phyloP scores from a whole-genome alignment of 768 basidiomycete genomes.

The Rhodotorula taiwanensis region DNA sequence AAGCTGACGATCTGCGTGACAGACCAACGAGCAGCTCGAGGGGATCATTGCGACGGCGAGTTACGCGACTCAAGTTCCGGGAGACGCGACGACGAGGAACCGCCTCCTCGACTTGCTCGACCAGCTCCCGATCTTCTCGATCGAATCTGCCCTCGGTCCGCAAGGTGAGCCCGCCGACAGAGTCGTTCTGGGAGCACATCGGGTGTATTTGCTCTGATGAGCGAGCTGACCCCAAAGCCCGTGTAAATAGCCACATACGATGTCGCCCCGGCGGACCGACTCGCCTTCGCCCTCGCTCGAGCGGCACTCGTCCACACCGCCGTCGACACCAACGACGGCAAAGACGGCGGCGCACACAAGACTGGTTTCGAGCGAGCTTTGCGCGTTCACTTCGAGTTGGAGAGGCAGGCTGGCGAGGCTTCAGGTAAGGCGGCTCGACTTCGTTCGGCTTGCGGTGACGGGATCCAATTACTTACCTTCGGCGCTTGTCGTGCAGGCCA shows the following conservation, averaged over 20 bases:
- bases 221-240: not conserved
- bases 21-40: slow-evolving; percentile 30
- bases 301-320: slow-evolving; percentile 63
- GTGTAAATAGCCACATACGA: slow-evolving; percentile 53
- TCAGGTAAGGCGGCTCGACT: not conserved
- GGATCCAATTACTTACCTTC: too few relatives aligned
- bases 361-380: not conserved
- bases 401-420: not conserved
- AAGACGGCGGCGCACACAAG: not conserved
- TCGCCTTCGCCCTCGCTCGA: slow-evolving; percentile 69
- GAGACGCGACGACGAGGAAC: not conserved
- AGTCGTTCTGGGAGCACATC: too few relatives aligned
- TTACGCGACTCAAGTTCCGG: not conserved
- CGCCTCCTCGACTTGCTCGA: slow-evolving; percentile 16
- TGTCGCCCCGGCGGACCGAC: slow-evolving; percentile 61
- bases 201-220: too few relatives aligned
- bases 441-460: not conserved
- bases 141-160: slow-evolving; percentile 27
- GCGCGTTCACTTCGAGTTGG: not conserved
- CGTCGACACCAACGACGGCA: slow-evolving; percentile 43
- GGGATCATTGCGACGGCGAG: slow-evolving; percentile 26
- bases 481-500: slow-evolving; percentile 50
- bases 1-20: not conserved
- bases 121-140: slow-evolving; percentile 3
- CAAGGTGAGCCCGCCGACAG: too few relatives aligned